Evolutionary conservation across 257 asterid genomes (phyloP), one percentile per base, ranked within the genome.

Genomic region (Ajuga chamaepitys): DNA sequence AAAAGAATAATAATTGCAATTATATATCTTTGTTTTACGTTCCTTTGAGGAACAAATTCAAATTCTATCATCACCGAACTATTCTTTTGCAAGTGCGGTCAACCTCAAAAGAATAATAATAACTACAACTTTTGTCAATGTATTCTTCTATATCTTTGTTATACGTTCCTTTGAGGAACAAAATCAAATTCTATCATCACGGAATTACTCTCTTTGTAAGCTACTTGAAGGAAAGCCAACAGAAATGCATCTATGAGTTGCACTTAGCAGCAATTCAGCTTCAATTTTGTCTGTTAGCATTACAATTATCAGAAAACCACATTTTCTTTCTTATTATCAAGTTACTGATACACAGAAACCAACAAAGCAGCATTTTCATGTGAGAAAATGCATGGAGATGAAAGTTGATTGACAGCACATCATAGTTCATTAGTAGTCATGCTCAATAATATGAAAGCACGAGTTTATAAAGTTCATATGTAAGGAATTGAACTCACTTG

Each of bases 401-500:
- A 26, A 30, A 17, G 20, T 5, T n/a, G 8, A 9, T 25, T 34
- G 22, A 18, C 21, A 3, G 2, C 46, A 18, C 55, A 8, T 53
- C 66, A n/a, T 42, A 52, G 41, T 74, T 32, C 66, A 34, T 45
- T 32, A 64, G 16, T 21, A 47, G 26, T 13, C 60, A 20, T 28
- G 17, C 41, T 38, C 1, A 14, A 18, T 3, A 64, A 10, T 2
- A 58, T 12, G 11, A 54, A 42, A 21, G 55, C 34, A 22, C n/a
- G 62, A 30, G 44, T 11, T 50, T 21, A 24, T 7, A 11, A 26
- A 14, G 34, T 10, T 48, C 38, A 37, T 56, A 53, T 45, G 25
- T 65, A 22, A 34, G 30, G 16, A 60, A 32, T 46, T 50, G 25
- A 38, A 79, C 97, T 84, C 72, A 93, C 98, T 82, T 74, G 97